Conservation (phyloP, 345 rosid species). For the Salix koriyanagi region DNA sequence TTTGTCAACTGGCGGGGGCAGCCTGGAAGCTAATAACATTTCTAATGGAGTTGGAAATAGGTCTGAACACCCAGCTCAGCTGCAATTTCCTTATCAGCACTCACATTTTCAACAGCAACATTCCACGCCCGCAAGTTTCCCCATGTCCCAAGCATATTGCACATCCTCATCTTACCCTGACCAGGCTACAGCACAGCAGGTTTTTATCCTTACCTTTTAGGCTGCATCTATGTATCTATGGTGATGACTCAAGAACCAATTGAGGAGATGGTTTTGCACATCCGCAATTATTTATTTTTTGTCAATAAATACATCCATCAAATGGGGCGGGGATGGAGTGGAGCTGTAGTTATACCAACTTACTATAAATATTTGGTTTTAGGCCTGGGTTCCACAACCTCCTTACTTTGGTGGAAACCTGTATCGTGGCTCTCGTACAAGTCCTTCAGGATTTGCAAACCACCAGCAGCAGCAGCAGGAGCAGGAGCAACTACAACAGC, state of each 20-base stretch:
- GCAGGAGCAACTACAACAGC: constrained; percentile 16
- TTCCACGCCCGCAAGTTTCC: constrained; percentile 25
- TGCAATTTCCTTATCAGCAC: constrained; percentile 37
- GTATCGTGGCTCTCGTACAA: constrained; percentile 21
- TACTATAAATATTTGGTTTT: constrained; percentile 7
- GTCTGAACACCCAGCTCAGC: constrained; percentile 23
- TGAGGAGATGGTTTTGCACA: neutral
- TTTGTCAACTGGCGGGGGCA: constrained; percentile 37
- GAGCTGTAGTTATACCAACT: neutral
- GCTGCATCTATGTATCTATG: neutral
- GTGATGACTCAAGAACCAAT: neutral
- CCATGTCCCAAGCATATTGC: constrained; percentile 25
- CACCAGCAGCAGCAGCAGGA: constrained; percentile 37
- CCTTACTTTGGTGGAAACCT: constrained; percentile 34
- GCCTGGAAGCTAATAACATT: constrained; percentile 22
- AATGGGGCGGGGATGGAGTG: neutral
- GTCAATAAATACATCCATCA: neutral
- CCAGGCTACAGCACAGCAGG: constrained; percentile 60
- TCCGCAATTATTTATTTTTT: no score
- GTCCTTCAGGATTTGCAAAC: constrained; percentile 26
- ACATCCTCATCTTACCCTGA: constrained; percentile 34
- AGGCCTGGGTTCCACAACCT: constrained; percentile 47
- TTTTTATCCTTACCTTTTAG: constrained; percentile 11
- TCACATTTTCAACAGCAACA: constrained; percentile 36
- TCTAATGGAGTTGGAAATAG: constrained; percentile 24